Evolutionary conservation across 2,329 filamentous ascomycete genomes (phyloP), one percentile per base, ranked within the genome.

Genomic region (Zasmidium cellare): DNA sequence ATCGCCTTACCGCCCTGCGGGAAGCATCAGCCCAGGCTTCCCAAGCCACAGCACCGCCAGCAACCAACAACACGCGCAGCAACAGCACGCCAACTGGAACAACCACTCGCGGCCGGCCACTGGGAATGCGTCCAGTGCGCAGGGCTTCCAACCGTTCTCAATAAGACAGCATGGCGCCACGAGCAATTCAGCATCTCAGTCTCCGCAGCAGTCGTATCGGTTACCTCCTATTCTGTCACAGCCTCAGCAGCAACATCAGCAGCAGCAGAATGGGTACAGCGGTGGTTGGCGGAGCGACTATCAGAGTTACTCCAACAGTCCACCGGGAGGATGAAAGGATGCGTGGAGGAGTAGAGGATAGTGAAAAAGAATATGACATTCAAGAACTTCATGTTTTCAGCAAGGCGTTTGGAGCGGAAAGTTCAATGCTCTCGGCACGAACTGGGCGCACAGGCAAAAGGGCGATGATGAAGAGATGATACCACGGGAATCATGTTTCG

Each of bases 71-170:
- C 49, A 22, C 47, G 23, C 22, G 28, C 46, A 47, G 20, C 44
- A 45, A 23, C 55, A 52, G 19, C 55, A 44, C 22, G 16, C 18
- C 51, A 53, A 18, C 16, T 46, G 48, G 55, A 46, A 6, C 31
- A 48, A 49, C 45, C 52, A 47, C 2, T 44, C 23, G 41, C 51
- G 35, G 22, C 52, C 41, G 25, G 20, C 52, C 31, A 38, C 41
- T 20, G 24, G 24, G 24, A 35, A 46, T 23, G 20, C 38, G 25
- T 11, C 51, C 7, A 19, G 20, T 16, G 41, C 46, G 44, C 31
- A 50, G 25, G 45, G 41, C n/a, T 57, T 57, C 46, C 50, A 57
- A 35, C 45, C 55, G 9, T 57, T 57, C 31, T 47, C 50, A 16
- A 19, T 53, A 22, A 48, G 45, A 31, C 44, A 20, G 14, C 50